phyloP scores from a whole-genome alignment of 2,329 filamentous ascomycete species.

The Aspergillus calidoustus region DNA sequence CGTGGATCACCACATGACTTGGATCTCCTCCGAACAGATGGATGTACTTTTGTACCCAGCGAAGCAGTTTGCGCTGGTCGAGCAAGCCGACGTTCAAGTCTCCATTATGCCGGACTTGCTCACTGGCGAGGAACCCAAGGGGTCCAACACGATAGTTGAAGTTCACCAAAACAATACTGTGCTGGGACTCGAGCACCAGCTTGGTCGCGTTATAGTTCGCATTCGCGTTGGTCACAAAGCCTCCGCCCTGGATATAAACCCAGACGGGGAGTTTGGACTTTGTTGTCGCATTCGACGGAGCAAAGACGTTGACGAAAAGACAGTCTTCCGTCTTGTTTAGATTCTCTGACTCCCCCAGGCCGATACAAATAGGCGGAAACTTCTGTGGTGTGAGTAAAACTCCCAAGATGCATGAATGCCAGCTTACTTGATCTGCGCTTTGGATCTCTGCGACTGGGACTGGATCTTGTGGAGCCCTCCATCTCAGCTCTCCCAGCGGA shows the following conservation, averaged over 20 bases:
- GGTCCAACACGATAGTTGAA: constrained; percentile 72
- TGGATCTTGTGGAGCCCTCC: neutral
- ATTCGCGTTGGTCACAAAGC: constrained; percentile 58
- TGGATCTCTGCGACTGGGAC: neutral
- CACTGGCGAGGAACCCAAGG: constrained; percentile 66
- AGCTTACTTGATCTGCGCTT: constrained; percentile 51
- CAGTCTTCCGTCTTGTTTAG: constrained; percentile 58
- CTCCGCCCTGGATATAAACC: constrained; percentile 62
- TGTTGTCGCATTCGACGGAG: constrained; percentile 42
- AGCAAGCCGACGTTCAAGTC: constrained; percentile 67
- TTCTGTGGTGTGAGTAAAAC: neutral
- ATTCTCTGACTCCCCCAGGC: neutral
- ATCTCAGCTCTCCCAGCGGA: neutral
- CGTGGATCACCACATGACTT: constrained; percentile 63
- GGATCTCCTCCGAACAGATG: constrained; percentile 62
- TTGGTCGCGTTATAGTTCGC: constrained; percentile 62
- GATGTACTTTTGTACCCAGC: constrained; percentile 68
- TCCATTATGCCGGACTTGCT: constrained; percentile 59
- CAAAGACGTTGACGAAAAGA: constrained; percentile 44
- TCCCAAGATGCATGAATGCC: neutral
- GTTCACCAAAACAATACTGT: constrained; percentile 68
- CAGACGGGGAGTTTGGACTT: constrained; percentile 64
- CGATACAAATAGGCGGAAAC: neutral
- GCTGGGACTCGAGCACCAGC: constrained; percentile 59
- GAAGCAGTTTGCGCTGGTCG: constrained; percentile 64